Evolutionary conservation across 768 basidiomycete species (phyloP).

Genomic region (Pisolithus albus): DNA sequence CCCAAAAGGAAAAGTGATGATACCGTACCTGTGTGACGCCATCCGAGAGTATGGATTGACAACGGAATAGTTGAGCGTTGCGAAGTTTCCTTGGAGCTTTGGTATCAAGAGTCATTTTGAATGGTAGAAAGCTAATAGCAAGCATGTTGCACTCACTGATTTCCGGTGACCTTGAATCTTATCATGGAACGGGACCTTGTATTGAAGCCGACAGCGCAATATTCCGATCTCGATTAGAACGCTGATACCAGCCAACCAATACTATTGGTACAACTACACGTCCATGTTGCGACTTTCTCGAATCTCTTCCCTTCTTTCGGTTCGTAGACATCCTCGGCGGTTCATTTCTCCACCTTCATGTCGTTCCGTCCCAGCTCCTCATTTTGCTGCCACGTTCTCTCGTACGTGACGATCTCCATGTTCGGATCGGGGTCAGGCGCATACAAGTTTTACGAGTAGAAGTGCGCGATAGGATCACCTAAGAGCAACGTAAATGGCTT

Average conservation of each 20-base stretch:
- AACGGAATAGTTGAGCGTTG: no score
- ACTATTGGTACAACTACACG: conserved; percentile 27
- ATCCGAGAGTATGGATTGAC: no score
- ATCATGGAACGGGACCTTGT: no score
- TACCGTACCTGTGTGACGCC: no score
- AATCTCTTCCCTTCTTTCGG: background rate
- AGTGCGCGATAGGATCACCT: conserved; percentile 93
- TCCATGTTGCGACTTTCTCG: background rate
- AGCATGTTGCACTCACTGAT: no score
- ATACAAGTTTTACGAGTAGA: conserved; percentile 88
- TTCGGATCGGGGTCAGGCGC: conserved; percentile 96
- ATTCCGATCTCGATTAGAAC: no score
- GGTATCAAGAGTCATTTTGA: no score
- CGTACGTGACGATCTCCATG: conserved; percentile 77
- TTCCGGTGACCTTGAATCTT: no score
- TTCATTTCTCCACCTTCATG: conserved; percentile 62
- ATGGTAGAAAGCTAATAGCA: no score
- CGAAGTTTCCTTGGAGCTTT: no score
- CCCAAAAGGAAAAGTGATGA: no score
- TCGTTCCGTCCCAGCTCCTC: conserved; percentile 92
- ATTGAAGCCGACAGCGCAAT: no score
- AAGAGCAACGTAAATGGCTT: conserved; percentile 86
- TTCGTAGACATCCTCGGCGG: conserved; percentile 4
- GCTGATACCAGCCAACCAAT: conserved; percentile 23
- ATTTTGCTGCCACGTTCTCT: conserved; percentile 84